These are phyloP conservation scores for Neocatenulostroma microsporum DNA, from an alignment of 2,329 filamentous ascomycete genomes.

Conservation along the genomic window DNA sequence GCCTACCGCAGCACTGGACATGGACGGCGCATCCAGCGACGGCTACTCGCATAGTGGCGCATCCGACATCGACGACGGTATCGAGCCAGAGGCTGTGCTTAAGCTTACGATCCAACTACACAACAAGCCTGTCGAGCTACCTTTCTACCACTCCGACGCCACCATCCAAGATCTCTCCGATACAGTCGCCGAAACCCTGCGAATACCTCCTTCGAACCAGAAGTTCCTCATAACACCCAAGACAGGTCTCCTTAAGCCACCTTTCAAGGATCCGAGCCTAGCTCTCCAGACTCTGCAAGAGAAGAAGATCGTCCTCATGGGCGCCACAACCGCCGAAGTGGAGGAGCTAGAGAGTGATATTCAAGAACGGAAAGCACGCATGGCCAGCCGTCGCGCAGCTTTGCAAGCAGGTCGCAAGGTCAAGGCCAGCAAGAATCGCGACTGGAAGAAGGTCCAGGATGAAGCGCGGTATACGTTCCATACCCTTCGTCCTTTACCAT, in stretches of 20 bases:
- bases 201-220: constrained; percentile 56
- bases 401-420: constrained; percentile 33
- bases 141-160: constrained; percentile 39
- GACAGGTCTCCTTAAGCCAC: constrained; percentile 55
- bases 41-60: constrained; percentile 2
- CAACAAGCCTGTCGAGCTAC: constrained; percentile 42
- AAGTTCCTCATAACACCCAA: constrained; percentile 61
- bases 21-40: constrained; percentile 1
- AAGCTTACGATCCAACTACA: constrained; percentile 49
- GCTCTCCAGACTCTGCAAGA: constrained; percentile 43
- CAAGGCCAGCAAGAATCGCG: constrained; percentile 29
- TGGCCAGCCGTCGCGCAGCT: constrained; percentile 31
- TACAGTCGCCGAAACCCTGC: constrained; percentile 49
- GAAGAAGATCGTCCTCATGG: constrained; percentile 60
- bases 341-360: constrained; percentile 46
- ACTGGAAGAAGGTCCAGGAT: constrained; percentile 45
- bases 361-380: constrained; percentile 43
- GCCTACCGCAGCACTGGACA: no score
- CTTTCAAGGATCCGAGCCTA: constrained; percentile 53
- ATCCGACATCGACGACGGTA: constrained; percentile 10
- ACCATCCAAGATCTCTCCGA: constrained; percentile 53
- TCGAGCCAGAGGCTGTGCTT: constrained; percentile 22
- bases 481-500: constrained; percentile 63
- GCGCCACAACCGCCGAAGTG: constrained; percentile 55
- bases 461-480: constrained; percentile 72